A percentile compares a stretch with the other conserved stretches of the same genome.
Conservation (phyloP, 306 rosid species). For the Castanea sativa region DNA sequence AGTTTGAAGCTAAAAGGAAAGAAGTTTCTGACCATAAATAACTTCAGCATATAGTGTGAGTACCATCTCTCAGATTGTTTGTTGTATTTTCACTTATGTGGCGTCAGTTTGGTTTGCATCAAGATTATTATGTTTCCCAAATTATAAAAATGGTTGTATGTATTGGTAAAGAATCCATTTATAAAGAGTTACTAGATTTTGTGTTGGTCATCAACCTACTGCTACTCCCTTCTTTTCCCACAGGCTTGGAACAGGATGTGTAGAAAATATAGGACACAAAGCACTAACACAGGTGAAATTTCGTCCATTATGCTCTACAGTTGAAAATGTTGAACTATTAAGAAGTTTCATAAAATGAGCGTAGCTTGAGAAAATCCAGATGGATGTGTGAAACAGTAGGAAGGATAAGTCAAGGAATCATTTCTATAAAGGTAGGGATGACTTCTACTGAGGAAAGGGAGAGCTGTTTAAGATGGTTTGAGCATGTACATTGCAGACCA, state of each 20-base stretch:
- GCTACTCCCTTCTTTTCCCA: neutral
- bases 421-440: neutral
- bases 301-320: neutral
- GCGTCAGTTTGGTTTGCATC: neutral
- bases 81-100: neutral
- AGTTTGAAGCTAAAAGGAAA: constrained; percentile 17
- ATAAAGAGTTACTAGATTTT: neutral
- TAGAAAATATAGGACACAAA: neutral
- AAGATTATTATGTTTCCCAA: neutral
- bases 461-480: neutral
- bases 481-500: neutral
- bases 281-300: neutral
- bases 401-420: neutral
- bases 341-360: neutral
- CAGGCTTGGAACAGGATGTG: neutral
- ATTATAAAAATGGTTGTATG: neutral
- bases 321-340: neutral
- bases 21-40: neutral
- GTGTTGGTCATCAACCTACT: neutral
- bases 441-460: neutral
- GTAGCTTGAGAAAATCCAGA: too few species aligned
- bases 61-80: neutral
- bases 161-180: neutral
- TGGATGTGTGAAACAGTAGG: too few species aligned
- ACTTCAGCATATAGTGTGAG: neutral